phyloP scores from a whole-genome alignment of 768 basidiomycete species.

The Podaxis mareebaensis region DNA sequence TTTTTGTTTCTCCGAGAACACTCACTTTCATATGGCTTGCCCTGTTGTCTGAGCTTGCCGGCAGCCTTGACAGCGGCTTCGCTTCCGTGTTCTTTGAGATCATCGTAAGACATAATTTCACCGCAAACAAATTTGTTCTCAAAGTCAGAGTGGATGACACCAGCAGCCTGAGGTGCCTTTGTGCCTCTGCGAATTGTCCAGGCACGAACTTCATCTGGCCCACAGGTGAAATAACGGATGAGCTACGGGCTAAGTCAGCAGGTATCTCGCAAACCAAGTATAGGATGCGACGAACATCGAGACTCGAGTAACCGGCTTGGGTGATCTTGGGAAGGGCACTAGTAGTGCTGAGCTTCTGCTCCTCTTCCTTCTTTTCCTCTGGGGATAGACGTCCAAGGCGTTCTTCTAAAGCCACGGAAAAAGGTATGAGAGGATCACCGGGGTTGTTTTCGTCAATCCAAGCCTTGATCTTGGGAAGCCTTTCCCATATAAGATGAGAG shows the following conservation, averaged over 20 bases:
- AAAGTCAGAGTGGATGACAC: slow-evolving; percentile 98
- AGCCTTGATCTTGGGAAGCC: slow-evolving; percentile 94
- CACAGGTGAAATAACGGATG: slow-evolving; percentile 96
- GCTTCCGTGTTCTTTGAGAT: slow-evolving; percentile 88
- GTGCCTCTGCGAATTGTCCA: slow-evolving; percentile 96
- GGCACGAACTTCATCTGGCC: slow-evolving; percentile 94
- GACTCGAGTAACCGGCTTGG: slow-evolving; percentile 85
- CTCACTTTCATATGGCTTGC: slow-evolving; percentile 94
- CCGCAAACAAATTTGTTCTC: slow-evolving; percentile 98
- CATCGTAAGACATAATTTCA: slow-evolving; percentile 93
- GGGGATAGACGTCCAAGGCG: slow-evolving; percentile 63
- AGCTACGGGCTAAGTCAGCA: slow-evolving; percentile 45
- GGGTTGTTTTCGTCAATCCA: slow-evolving; percentile 99
- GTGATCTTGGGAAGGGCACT: slow-evolving; percentile 92
- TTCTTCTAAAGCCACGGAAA: slow-evolving; percentile 95
- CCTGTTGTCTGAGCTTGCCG: slow-evolving; percentile 93
- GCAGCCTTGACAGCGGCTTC: slow-evolving; percentile 93
- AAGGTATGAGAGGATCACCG: slow-evolving; percentile 94
- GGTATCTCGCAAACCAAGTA: not conserved
- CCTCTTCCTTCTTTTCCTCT: slow-evolving; percentile 78
- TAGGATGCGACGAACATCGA: slow-evolving; percentile 58
- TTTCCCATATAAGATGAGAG: slow-evolving; percentile 26
- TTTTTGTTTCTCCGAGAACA: slow-evolving; percentile 15
- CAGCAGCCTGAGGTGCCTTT: slow-evolving; percentile 96
- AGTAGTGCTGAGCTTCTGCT: slow-evolving; percentile 70